A percentile compares a stretch with the other conserved stretches of the same genome.
Conservation (phyloP, 192 early-diverging fungal genomes). For the Rhizophlyctis rosea region DNA sequence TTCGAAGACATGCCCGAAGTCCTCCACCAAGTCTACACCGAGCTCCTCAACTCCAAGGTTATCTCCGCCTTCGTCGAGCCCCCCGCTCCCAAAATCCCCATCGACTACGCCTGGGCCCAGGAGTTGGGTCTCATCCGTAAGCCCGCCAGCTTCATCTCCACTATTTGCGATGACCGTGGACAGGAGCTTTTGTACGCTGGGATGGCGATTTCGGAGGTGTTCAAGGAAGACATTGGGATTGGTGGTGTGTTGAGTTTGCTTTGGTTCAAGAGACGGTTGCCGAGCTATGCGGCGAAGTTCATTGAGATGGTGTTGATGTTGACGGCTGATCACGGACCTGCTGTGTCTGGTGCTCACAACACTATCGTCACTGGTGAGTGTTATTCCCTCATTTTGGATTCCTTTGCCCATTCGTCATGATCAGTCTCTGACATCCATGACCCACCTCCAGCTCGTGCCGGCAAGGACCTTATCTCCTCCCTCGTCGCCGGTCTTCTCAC, state of each 20-base stretch:
- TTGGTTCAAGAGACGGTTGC: conserved; percentile 98
- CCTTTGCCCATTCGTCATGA: conserved; percentile 4
- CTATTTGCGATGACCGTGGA: conserved; percentile 98
- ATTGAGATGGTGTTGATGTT: conserved; percentile 99
- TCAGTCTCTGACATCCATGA: not conserved
- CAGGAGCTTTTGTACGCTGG: conserved; percentile 98
- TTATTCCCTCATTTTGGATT: conserved; percentile 14
- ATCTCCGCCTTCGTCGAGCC: conserved; percentile 79
- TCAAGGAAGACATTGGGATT: conserved; percentile 98
- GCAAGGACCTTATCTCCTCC: conserved; percentile 95
- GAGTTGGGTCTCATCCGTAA: conserved; percentile 98
- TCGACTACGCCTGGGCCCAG: conserved; percentile 99
- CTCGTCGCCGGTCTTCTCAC: conserved; percentile 93
- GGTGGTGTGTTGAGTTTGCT: conserved; percentile 94
- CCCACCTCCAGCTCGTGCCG: conserved; percentile 90
- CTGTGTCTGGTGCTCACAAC: conserved; percentile 83
- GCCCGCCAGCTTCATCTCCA: conserved; percentile 96
- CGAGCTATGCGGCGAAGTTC: conserved; percentile 92
- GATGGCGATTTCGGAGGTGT: conserved; percentile 97
- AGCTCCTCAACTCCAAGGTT: conserved; percentile 68
- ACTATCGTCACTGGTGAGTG: conserved; percentile 75
- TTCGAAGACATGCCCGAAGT: conserved; percentile 90
- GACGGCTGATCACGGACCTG: conserved; percentile 98
- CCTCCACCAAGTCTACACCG: conserved; percentile 71
- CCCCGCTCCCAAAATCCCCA: conserved; percentile 96